Evolutionary conservation across 1,139 yeast genomes (phyloP), one percentile per base, ranked within the genome.

Genomic region (Sugiyamaella xylanicola): DNA sequence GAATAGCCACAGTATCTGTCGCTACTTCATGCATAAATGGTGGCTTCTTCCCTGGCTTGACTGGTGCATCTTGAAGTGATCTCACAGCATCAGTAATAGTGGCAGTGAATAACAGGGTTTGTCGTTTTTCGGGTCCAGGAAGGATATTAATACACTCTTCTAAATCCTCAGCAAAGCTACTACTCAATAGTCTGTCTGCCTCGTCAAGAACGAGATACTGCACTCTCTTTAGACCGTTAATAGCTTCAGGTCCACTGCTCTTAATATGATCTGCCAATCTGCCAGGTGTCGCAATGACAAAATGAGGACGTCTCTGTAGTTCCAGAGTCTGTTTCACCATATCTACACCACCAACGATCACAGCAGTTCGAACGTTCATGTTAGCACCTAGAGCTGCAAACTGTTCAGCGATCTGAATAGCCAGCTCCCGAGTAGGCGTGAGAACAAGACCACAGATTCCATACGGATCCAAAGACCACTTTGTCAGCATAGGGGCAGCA

Each of bases 221-320:
- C 21, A 87, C 85, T 64, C 95, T 77, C 63, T 85, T 80, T 56
- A 93, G 75, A 0, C 97, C 97, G 44, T 82, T 77, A 0, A 88
- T 77, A 2, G 96, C 87, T 60, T 93, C 98, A 56, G 88, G 95
- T 15, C 97, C 97, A 68, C 95, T 87, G 66, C 86, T 83, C 60
- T 87, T 73, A 29, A 93, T 85, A 72, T 93, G 98, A 68, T 90
- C 97, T 0, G 99, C 99, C 60, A 93, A 75, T 68, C 99, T 78
- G 7, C 99, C 99, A 0, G 99, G 99, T 0, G 99, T 93, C 1
- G 99, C 99, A 61, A 93, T 86, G 35, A 93, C 91, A 65, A 93
- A 87, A 74, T 95, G 99, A 0, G 99, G 99, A 64, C 85, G 84
- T 56, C 79, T 81, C 67, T 89, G 95, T 42, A 93, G 76, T 62